Evolutionary conservation across 768 basidiomycete species (phyloP), one percentile per base, ranked within the genome.

Genomic region (Auriculariales sp.): DNA sequence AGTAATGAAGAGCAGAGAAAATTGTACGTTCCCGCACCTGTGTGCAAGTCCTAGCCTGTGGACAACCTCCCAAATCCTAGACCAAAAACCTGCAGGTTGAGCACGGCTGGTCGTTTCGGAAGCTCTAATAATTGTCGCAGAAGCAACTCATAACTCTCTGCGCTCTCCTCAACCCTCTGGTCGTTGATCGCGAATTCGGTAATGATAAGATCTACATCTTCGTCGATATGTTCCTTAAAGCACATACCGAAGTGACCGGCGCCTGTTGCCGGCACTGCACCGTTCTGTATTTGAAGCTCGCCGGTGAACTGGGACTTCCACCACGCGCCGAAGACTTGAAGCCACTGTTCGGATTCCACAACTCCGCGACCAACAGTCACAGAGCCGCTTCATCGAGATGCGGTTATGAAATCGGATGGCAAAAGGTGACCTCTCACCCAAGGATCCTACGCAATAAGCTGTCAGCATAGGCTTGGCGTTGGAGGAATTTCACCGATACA

Each of bases 131-230:
- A 29, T n/a, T 49, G 47, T 3, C 52, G 35, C n/a, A 53, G 22
- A 25, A 53, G 28, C 48, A 42, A 53, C 29, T 53, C 52, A 30
- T 45, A 50, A 14, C 49, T n/a, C 31, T 50, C 19, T 7, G 52
- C 52, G 34, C 46, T 49, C 10, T 25, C 31, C 27, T 53, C 52
- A 29, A 14, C 45, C 52, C 52, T 17, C 32, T 50, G 52, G 34
- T 53, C 52, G 34, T 53, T 53, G 49, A 53, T 50, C 12, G 35
- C 25, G 9, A 53, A 22, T 29, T 53, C 52, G 9, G 49, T 32
- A n/a, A 53, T 25, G 24, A 53, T 42, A 9, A 53, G 14, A 50
- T 53, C 52, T 7, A 50, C 52, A 25, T 53, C 52, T 19, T 49
- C 39, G 17, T 42, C 39, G 15, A 53, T 53, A 36, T 53, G 52